These are phyloP conservation scores for Sparassis latifolia DNA, from an alignment of 1,284 basidiomycete species.

Conservation along the genomic window DNA sequence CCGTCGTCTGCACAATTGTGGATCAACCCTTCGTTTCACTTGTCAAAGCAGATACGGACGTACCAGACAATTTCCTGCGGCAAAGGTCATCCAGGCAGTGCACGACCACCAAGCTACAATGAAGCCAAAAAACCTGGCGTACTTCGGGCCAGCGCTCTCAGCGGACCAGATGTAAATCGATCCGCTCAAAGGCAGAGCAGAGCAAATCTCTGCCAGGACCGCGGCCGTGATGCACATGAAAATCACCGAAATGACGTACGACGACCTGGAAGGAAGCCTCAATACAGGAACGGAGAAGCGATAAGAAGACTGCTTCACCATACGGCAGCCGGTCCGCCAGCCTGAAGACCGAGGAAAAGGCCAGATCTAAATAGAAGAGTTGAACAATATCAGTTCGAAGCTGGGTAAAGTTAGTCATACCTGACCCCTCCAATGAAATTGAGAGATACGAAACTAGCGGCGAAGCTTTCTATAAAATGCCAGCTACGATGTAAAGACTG, in stretches of 20 bases:
- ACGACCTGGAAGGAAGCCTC: constrained; percentile 47
- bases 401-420: constrained; percentile 29
- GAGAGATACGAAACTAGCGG: constrained; percentile 76
- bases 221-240: constrained; percentile 84
- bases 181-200: constrained; percentile 77
- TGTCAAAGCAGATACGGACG: constrained; percentile 10
- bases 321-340: constrained; percentile 80
- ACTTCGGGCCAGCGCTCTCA: constrained; percentile 79
- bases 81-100: constrained; percentile 88
- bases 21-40: not conserved
- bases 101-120: constrained; percentile 85
- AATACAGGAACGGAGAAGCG: not conserved
- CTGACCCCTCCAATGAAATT: constrained; percentile 84
- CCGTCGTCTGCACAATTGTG: constrained; percentile 50
- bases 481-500: constrained; percentile 81
- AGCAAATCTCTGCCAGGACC: constrained; percentile 82
- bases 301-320: constrained; percentile 38
- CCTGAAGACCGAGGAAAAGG: constrained; percentile 74
- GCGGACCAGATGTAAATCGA: constrained; percentile 91
- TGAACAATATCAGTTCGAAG: not conserved
- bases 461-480: constrained; percentile 76
- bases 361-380: constrained; percentile 43
- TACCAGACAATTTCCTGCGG: constrained; percentile 78
- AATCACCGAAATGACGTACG: constrained; percentile 70
- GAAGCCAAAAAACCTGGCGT: constrained; percentile 79